Percentiles rank a stretch among this genome's conserved stretches.
Evolutionary conservation across 495 filamentous ascomycete species (phyloP).

Genomic region (Aspergillus campestris): DNA sequence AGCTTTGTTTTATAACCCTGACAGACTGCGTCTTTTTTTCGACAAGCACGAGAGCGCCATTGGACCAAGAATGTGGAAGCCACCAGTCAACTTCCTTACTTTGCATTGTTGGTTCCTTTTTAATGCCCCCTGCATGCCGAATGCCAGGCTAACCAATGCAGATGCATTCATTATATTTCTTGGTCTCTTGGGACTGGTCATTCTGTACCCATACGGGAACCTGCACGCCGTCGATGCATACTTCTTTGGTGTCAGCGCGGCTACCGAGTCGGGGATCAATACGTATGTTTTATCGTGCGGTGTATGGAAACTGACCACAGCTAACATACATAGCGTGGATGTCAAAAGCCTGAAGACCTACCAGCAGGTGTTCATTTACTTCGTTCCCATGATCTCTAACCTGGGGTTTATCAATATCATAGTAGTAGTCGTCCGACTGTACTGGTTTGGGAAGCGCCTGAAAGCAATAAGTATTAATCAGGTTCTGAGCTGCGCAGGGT

Average conservation of each 20-base stretch:
- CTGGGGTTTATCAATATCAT: constrained; percentile 30
- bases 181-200: constrained; percentile 23
- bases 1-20: neutral
- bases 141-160: constrained; percentile 3
- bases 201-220: constrained; percentile 35
- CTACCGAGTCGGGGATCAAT: constrained; percentile 36
- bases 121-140: neutral
- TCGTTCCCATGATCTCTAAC: constrained; percentile 25
- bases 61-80: constrained; percentile 17
- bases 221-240: constrained; percentile 32
- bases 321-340: constrained; percentile 17
- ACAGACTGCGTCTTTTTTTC: no score
- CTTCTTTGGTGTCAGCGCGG: constrained; percentile 36
- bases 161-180: constrained; percentile 31
- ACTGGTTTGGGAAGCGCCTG: constrained; percentile 28
- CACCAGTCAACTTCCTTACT: constrained; percentile 59
- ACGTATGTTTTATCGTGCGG: constrained; percentile 17
- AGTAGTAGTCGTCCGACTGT: constrained; percentile 24
- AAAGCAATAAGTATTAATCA: constrained; percentile 12
- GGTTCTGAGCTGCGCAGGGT: neutral
- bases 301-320: no score
- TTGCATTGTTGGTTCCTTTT: constrained; percentile 39
- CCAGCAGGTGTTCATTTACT: constrained; percentile 30
- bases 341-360: constrained; percentile 30
- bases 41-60: neutral